These are phyloP conservation scores for Talaromyces borbonicus DNA, from an alignment of 495 filamentous ascomycete genomes.

Conservation along the genomic window DNA sequence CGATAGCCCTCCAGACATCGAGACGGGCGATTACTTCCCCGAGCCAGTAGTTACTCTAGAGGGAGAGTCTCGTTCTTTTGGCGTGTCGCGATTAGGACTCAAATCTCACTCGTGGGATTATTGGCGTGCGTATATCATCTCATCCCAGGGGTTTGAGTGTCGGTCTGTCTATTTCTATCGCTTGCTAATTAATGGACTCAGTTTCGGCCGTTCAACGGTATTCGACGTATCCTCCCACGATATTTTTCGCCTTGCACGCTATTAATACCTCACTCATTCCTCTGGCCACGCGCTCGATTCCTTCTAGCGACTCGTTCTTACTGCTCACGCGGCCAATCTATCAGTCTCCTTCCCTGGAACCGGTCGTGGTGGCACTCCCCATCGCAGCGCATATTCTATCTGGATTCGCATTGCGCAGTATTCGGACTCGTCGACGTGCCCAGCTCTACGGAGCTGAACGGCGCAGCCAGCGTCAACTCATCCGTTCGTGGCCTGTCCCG, in stretches of 20 bases:
- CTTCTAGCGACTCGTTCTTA: slow-evolving; percentile 45
- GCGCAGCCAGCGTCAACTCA: slow-evolving; percentile 23
- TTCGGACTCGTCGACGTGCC: slow-evolving; percentile 56
- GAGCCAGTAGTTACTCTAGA: slow-evolving; percentile 13
- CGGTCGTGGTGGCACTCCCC: slow-evolving; percentile 35
- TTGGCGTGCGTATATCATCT: slow-evolving; percentile 39
- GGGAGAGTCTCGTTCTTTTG: slow-evolving; percentile 1
- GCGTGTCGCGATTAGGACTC: slow-evolving; percentile 35
- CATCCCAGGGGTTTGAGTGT: background rate
- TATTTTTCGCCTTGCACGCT: slow-evolving; percentile 70
- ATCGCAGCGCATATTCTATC: slow-evolving; percentile 46
- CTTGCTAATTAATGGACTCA: slow-evolving; percentile 21
- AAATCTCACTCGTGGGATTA: slow-evolving; percentile 50
- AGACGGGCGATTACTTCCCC: slow-evolving; percentile 49
- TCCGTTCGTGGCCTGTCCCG: slow-evolving; percentile 54
- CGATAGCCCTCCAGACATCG: slow-evolving; percentile 39
- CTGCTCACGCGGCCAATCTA: slow-evolving; percentile 63
- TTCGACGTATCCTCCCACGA: slow-evolving; percentile 74
- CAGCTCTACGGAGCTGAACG: slow-evolving; percentile 58
- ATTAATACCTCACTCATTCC: slow-evolving; percentile 72
- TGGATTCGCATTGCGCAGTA: slow-evolving; percentile 64
- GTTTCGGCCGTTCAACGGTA: slow-evolving; percentile 76
- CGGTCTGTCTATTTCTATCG: slow-evolving; percentile 8
- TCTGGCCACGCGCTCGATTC: slow-evolving; percentile 45
- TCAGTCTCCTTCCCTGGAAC: slow-evolving; percentile 53